Evolutionary conservation across 305 asterid genomes (phyloP).

Genomic region (Solanum hybrid): DNA sequence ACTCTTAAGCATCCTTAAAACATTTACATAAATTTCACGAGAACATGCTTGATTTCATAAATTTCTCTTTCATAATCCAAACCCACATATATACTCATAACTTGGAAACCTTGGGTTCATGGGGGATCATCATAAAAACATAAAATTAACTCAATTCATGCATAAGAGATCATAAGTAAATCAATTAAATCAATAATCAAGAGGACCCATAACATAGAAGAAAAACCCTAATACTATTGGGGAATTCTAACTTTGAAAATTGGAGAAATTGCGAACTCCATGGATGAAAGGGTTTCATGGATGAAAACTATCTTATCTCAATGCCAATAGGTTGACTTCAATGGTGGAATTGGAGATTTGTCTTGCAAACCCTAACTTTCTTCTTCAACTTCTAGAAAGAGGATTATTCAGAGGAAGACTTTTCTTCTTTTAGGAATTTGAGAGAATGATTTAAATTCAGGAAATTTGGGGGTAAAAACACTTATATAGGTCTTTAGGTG

Average conservation of each 20-base stretch:
- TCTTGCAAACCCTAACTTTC: background rate
- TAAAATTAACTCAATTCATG: background rate
- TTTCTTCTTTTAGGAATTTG: background rate
- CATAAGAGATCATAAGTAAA: background rate
- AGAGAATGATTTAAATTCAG: background rate
- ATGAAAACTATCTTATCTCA: background rate
- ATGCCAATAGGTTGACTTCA: background rate
- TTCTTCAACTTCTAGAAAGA: background rate
- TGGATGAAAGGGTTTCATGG: background rate
- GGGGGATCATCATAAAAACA: background rate
- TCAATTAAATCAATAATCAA: background rate
- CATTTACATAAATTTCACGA: background rate
- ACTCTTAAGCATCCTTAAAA: background rate
- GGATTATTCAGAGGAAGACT: background rate
- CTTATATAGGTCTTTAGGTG: background rate
- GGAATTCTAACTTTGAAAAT: too few relatives aligned
- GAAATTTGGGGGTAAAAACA: background rate
- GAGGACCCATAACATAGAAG: too few relatives aligned
- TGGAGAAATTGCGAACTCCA: too few relatives aligned
- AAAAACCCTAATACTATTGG: too few relatives aligned
- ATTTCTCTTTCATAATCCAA: background rate
- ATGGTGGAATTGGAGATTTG: background rate
- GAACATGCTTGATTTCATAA: background rate
- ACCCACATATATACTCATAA: background rate
- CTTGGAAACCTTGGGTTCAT: background rate